Evolutionary conservation across 179 eudicot genomes (phyloP).

Genomic region (Nepenthes alata): DNA sequence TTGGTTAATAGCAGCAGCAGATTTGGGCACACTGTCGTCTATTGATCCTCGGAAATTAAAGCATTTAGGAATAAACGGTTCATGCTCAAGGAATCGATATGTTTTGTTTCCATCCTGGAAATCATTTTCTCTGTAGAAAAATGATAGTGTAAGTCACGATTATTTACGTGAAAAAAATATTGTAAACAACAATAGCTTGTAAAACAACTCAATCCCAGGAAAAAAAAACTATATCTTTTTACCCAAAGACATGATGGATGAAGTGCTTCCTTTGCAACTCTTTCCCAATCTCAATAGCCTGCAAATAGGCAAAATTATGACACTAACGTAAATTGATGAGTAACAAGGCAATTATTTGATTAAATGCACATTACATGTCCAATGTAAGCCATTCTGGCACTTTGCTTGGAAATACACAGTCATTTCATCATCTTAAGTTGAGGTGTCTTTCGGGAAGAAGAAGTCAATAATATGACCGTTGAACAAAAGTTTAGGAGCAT

Average conservation of each 20-base stretch:
- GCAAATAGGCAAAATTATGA: constrained; percentile 1
- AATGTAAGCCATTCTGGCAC: neutral
- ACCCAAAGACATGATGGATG: constrained; percentile 81
- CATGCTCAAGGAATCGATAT: constrained; percentile 83
- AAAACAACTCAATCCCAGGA: neutral
- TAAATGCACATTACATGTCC: neutral
- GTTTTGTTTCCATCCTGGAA: constrained; percentile 66
- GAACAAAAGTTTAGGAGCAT: too few species aligned
- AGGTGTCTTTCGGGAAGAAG: too few species aligned
- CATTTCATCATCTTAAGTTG: too few species aligned
- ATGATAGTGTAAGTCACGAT: neutral
- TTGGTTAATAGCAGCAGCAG: constrained; percentile 36
- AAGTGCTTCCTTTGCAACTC: constrained; percentile 62
- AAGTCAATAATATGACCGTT: too few species aligned
- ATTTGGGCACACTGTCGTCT: constrained; percentile 59
- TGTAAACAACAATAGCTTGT: neutral
- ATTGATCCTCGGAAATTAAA: constrained; percentile 58
- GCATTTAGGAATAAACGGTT: constrained; percentile 67
- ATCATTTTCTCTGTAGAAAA: constrained; percentile 40
- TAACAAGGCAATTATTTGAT: too few species aligned
- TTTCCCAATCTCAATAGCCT: constrained; percentile 75
- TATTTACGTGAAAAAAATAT: too few species aligned
- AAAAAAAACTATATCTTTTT: constrained; percentile 1
- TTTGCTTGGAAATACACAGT: too few species aligned
- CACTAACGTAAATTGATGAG: neutral